Base-by-base conservation (phyloP, 257 asterid genomes). In the Scutellaria galericulata region DNA sequence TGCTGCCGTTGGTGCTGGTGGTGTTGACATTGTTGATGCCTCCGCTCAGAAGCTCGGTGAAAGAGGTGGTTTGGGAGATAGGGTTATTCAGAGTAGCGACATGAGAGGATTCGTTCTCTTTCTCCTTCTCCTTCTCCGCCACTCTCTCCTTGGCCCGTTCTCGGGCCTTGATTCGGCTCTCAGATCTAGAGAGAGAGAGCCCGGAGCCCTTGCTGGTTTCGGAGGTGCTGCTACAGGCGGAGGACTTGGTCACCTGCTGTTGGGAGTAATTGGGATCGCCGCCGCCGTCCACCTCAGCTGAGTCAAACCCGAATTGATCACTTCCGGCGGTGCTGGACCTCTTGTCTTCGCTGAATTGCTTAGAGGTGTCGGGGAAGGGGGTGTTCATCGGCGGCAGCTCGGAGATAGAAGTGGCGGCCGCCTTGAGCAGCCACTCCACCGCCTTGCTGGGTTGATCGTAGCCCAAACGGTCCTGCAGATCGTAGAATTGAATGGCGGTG, bases 361-460 rank as follows among this genome's bases (percentile, higher is more conserved):
- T 80, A 0, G 88, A 88, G 2, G 95, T 81, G 59, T 83, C 93
- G 0, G 89, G 96, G 53, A 88, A 86, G 5, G 85, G 81, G 0
- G 80, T 51, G 52, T 59, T 79, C 58, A 90, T 82, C 15, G 87
- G 84, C 35, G 96, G 98, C 31, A 93, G 89, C 79, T 90, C 92
- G 2, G 80, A 58, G 4, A 93, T 90, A 0, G 97, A 87, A 41
- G 75, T 70, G 10, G 88, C 87, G 1, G 97, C 97, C 22, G 86
- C 96, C 66, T 86, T 88, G 18, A 93, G 81, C 72, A 93, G 83
- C 98, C 98, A 93, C 79, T 93, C 98, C 61, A 93, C 89, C 72
- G 97, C 98, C 85, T 93, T 90, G 78, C 96, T 90, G 15, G 97
- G 98, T 85, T 89, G 96, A 78, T 92, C 96, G 73, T 70, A 83